A percentile compares a stretch with the other conserved stretches of the same genome.
Evolutionary conservation across 2,329 filamentous ascomycete species (phyloP).

Genomic region (Xylariaceae sp.): DNA sequence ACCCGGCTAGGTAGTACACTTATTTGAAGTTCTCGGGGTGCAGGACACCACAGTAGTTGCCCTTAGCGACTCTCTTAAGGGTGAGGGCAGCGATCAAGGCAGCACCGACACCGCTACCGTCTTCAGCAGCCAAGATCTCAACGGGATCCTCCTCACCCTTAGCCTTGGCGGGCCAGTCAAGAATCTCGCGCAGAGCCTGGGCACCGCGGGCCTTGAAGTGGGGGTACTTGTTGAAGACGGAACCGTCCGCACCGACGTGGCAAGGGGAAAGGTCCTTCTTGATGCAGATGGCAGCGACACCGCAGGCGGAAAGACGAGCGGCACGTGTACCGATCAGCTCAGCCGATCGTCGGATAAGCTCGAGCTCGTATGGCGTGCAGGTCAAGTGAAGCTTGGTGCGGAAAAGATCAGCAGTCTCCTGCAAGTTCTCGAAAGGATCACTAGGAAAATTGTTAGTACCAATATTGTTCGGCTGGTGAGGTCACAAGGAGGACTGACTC

Average conservation of each 20-base stretch:
- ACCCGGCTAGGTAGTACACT: conserved; percentile 1
- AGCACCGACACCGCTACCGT: conserved; percentile 94
- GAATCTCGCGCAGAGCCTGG: conserved; percentile 83
- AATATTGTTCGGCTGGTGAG: not conserved
- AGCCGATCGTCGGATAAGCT: conserved; percentile 80
- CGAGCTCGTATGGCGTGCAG: conserved; percentile 71
- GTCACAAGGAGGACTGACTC: conserved; percentile 50
- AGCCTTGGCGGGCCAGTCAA: conserved; percentile 80
- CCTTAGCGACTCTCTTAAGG: conserved; percentile 57
- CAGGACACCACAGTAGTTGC: conserved; percentile 59
- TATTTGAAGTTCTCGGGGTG: conserved; percentile 58
- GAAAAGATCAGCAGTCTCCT: conserved; percentile 81
- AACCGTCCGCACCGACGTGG: conserved; percentile 95
- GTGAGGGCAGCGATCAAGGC: conserved; percentile 81
- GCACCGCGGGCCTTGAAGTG: conserved; percentile 94
- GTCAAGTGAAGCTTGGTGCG: conserved; percentile 66
- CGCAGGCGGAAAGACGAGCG: conserved; percentile 87
- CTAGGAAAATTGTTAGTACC: conserved; percentile 38
- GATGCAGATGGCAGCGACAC: conserved; percentile 91
- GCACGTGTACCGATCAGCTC: conserved; percentile 94
- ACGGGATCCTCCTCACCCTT: conserved; percentile 78
- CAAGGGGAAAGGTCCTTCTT: conserved; percentile 87
- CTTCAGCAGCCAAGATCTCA: conserved; percentile 83
- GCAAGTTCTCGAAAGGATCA: conserved; percentile 92
- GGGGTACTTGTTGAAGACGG: conserved; percentile 98